Evolutionary conservation across 1,284 basidiomycete species (phyloP), one percentile per base, ranked within the genome.

Genomic region (Rhizoctonia solani): DNA sequence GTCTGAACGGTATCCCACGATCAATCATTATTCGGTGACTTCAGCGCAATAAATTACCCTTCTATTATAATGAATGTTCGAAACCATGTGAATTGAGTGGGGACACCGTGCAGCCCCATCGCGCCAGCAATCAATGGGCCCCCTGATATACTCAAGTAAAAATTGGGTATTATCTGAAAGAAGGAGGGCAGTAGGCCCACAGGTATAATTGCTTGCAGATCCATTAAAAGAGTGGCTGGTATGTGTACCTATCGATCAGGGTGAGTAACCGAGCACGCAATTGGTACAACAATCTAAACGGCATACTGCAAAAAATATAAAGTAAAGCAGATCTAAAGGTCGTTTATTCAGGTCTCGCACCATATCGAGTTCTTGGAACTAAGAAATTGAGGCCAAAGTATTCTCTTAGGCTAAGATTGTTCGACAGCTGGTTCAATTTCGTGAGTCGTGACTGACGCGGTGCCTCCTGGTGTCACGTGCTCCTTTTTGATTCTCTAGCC

Each of bases 141-240:
- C 30, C 80, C 81, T 0, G 83, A 84, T 71, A 82, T 74, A 3
- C 76, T 70, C 14, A 86, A 72, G 71, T 88, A 88, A 70, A 77
- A 77, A 39, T 75, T 9, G 3, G 32, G 46, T 11, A 65, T 14
- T n/a, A 50, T 65, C 42, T 76, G 75, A 42, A 88, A 71, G 65
- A 79, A 69, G 1, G 70, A 50, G 0, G 89, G 89, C 5, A 87
- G 74, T 16, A 82, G 69, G n/a, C 76, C 70, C 0, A 77, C 65
- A 2, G 88, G 88, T 71, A 87, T 88, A n/a, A 92, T 66, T 2
- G 82, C 77, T 74, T 91, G 89, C n/a, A 87, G 74, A 74, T 92
- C 89, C 32, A 90, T 74, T 23, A 88, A 73, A 3, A 90, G 72
- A 1, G 88, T 84, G 1, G 85, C 84, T 0, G 84, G 82, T n/a